Evolutionary conservation across 129 eudicot species (phyloP).

Genomic region (Artemisia tridentata): DNA sequence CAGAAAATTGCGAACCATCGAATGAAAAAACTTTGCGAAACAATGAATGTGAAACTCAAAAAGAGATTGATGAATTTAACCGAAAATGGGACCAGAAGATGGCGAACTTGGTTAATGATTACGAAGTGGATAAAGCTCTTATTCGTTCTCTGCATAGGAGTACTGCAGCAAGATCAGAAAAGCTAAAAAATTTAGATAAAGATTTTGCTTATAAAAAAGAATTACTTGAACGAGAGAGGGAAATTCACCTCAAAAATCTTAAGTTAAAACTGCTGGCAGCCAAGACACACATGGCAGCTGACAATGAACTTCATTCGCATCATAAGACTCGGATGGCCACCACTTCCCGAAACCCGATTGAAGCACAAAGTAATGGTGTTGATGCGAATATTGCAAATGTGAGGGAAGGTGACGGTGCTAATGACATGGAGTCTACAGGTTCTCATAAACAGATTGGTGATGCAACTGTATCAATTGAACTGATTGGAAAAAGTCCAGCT

Average conservation of each 20-base stretch:
- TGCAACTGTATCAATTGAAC: conserved; percentile 11
- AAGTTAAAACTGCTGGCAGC: conserved; percentile 18
- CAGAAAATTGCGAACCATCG: no score
- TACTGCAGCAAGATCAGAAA: conserved; percentile 17
- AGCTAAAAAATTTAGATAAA: background rate
- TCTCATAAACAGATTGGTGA: conserved; percentile 27
- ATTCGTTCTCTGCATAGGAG: conserved; percentile 11
- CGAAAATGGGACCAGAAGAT: conserved; percentile 15
- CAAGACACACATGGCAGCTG: conserved; percentile 4
- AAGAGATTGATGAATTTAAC: conserved; percentile 9
- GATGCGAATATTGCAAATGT: background rate
- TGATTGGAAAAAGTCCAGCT: conserved; percentile 20
- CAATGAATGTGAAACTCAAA: background rate
- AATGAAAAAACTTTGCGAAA: no score
- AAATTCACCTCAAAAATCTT: conserved; percentile 14
- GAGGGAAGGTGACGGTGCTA: conserved; percentile 15
- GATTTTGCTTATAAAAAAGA: conserved; percentile 10
- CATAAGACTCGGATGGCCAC: background rate
- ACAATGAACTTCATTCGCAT: conserved; percentile 9
- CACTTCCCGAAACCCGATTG: conserved; percentile 7
- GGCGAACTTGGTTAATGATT: background rate
- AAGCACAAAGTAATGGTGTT: conserved; percentile 18
- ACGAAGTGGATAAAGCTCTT: conserved; percentile 1
- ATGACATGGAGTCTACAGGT: conserved; percentile 15
- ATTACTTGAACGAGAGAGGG: conserved; percentile 16